Evolutionary conservation across 2,329 filamentous ascomycete species (phyloP).

Genomic region (Neodidymelliopsis sp.): DNA sequence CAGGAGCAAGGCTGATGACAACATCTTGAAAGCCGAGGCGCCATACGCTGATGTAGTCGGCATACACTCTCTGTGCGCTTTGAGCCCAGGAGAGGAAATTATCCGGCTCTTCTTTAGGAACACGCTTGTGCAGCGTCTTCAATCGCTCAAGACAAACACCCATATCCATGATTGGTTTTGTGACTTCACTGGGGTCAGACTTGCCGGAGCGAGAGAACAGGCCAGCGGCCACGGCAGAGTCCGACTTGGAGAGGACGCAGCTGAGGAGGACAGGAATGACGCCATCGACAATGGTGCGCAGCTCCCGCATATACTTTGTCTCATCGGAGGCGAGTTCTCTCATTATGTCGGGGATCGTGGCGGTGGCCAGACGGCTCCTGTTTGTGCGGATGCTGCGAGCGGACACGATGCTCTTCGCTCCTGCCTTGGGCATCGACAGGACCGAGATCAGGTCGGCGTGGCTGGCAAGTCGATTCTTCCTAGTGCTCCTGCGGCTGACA

Average conservation of each 20-base stretch:
- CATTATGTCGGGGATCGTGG: constrained; percentile 78
- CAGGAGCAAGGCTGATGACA: constrained; percentile 87
- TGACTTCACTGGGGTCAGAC: constrained; percentile 68
- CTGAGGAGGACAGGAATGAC: constrained; percentile 92
- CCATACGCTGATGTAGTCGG: constrained; percentile 87
- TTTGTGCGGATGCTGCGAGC: constrained; percentile 79
- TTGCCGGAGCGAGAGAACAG: constrained; percentile 69
- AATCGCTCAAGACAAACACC: constrained; percentile 87
- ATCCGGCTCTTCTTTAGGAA: constrained; percentile 76
- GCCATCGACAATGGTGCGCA: constrained; percentile 92
- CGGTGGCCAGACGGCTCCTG: constrained; percentile 69
- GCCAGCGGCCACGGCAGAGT: constrained; percentile 68
- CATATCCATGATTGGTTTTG: constrained; percentile 92
- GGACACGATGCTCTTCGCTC: constrained; percentile 75
- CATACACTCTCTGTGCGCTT: constrained; percentile 78
- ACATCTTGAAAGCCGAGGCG: constrained; percentile 93
- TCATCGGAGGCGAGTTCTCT: constrained; percentile 85
- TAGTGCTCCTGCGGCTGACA: constrained; percentile 57
- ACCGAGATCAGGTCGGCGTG: constrained; percentile 95
- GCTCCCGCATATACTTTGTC: constrained; percentile 83
- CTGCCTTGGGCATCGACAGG: constrained; percentile 73
- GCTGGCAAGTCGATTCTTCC: constrained; percentile 76
- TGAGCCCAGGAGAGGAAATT: constrained; percentile 83
- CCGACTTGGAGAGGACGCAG: constrained; percentile 78
- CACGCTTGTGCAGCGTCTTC: constrained; percentile 78